Percentiles rank a stretch among this genome's conserved stretches.
Evolutionary conservation across 2,329 filamentous ascomycete genomes (phyloP).

Genomic region (Arthrobotrys musiformis): DNA sequence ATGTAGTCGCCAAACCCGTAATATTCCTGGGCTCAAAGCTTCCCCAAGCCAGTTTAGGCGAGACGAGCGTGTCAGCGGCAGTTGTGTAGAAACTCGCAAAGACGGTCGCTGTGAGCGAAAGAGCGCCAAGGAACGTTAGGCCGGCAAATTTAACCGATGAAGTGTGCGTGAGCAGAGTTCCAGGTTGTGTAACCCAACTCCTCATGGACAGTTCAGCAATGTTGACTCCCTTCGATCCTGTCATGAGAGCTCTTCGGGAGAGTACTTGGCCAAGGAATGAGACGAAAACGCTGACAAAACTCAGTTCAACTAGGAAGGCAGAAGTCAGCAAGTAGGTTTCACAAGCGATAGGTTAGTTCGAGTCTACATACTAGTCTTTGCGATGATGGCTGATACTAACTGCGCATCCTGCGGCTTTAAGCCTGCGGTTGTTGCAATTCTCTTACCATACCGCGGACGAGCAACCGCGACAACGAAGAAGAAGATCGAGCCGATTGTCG

Average conservation of each 20-base stretch:
- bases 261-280: slow-evolving; percentile 79
- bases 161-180: slow-evolving; percentile 76
- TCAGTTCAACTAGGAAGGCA: slow-evolving; percentile 69
- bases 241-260: slow-evolving; percentile 74
- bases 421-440: slow-evolving; percentile 27
- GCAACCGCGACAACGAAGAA: slow-evolving; percentile 43
- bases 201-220: slow-evolving; percentile 83
- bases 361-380: slow-evolving; percentile 38
- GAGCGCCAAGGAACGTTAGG: slow-evolving; percentile 71
- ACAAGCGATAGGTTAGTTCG: neutral
- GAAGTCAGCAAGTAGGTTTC: neutral
- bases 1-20: slow-evolving; percentile 69
- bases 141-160: slow-evolving; percentile 73
- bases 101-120: slow-evolving; percentile 74
- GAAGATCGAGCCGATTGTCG: slow-evolving; percentile 42
- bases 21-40: slow-evolving; percentile 67
- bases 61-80: slow-evolving; percentile 78
- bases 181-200: slow-evolving; percentile 76
- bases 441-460: slow-evolving; percentile 33
- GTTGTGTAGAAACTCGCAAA: slow-evolving; percentile 79
- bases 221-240: slow-evolving; percentile 73
- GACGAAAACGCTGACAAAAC: slow-evolving; percentile 81
- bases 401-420: slow-evolving; percentile 47
- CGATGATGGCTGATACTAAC: slow-evolving; percentile 42
- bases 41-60: slow-evolving; percentile 75